phyloP scores from a whole-genome alignment of 2,329 filamentous ascomycete genomes.

The Teratosphaeriaceae sp. region DNA sequence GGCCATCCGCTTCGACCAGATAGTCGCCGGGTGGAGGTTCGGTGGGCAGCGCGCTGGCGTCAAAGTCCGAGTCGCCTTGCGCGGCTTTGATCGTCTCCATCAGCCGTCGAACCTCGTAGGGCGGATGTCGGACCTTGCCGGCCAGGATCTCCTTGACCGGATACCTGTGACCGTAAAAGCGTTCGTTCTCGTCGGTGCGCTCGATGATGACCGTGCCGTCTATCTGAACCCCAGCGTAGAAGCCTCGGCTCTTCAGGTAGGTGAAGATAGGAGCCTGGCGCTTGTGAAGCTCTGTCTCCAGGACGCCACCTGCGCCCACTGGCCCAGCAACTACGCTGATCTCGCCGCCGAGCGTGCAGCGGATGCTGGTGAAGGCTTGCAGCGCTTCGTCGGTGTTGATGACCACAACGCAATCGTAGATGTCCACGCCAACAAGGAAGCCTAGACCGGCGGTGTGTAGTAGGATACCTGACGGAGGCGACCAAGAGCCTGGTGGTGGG shows the following conservation, averaged over 20 bases:
- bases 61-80: conserved; percentile 72
- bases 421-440: conserved; percentile 85
- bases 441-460: conserved; percentile 83
- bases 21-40: conserved; percentile 72
- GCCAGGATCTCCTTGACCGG: conserved; percentile 56
- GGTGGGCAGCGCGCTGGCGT: conserved; percentile 59
- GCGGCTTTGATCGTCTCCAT: conserved; percentile 82
- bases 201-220: conserved; percentile 85
- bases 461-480: conserved; percentile 82
- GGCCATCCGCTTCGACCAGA: conserved; percentile 43
- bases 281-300: conserved; percentile 64
- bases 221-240: conserved; percentile 80
- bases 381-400: conserved; percentile 82
- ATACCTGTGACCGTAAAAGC: conserved; percentile 68
- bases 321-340: conserved; percentile 72
- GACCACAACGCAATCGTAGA: conserved; percentile 91
- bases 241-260: conserved; percentile 82
- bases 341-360: conserved; percentile 75
- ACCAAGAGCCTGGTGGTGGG: no score
- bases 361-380: conserved; percentile 73
- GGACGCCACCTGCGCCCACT: conserved; percentile 64
- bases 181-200: conserved; percentile 78
- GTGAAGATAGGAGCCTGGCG: conserved; percentile 67
- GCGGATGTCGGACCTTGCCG: conserved; percentile 53
- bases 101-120: conserved; percentile 52